phyloP scores from a whole-genome alignment of 257 asterid genomes.

The Ilex aquifolium region DNA sequence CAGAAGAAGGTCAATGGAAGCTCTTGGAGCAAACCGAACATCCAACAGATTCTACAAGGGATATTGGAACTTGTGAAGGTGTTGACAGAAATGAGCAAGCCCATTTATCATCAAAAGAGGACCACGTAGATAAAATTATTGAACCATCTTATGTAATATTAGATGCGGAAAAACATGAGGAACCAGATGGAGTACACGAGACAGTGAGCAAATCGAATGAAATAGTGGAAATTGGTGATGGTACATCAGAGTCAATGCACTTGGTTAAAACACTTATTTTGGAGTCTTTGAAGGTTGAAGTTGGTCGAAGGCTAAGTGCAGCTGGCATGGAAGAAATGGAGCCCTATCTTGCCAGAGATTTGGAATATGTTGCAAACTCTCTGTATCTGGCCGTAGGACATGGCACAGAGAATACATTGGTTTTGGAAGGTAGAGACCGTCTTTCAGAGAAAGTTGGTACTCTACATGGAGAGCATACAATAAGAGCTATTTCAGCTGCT shows the following conservation, averaged over 20 bases:
- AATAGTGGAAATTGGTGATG: slow-evolving; percentile 26
- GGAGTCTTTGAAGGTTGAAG: slow-evolving; percentile 69
- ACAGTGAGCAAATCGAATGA: slow-evolving; percentile 17
- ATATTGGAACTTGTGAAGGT: slow-evolving; percentile 15
- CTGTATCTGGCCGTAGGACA: slow-evolving; percentile 51
- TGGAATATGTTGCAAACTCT: slow-evolving; percentile 66
- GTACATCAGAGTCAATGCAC: slow-evolving; percentile 20
- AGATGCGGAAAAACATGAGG: slow-evolving; percentile 40
- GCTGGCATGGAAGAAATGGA: slow-evolving; percentile 51
- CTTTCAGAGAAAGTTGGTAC: slow-evolving; percentile 30
- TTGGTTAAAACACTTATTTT: slow-evolving; percentile 46
- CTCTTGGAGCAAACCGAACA: slow-evolving; percentile 45
- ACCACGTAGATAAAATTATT: slow-evolving; percentile 31
- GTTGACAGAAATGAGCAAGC: slow-evolving; percentile 17
- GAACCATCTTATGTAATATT: slow-evolving; percentile 66
- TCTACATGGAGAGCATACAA: slow-evolving; percentile 55
- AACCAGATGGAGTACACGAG: slow-evolving; percentile 30
- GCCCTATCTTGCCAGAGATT: slow-evolving; percentile 56
- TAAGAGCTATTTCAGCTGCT: slow-evolving; percentile 56
- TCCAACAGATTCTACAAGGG: slow-evolving; percentile 21
- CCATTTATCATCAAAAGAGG: slow-evolving; percentile 14
- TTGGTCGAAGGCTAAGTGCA: slow-evolving; percentile 54
- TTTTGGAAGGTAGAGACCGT: slow-evolving; percentile 17
- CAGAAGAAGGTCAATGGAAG: slow-evolving; percentile 79
- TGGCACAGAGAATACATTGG: slow-evolving; percentile 19